phyloP scores from a whole-genome alignment of 2,329 filamentous ascomycete species.

The Amauroascus niger region DNA sequence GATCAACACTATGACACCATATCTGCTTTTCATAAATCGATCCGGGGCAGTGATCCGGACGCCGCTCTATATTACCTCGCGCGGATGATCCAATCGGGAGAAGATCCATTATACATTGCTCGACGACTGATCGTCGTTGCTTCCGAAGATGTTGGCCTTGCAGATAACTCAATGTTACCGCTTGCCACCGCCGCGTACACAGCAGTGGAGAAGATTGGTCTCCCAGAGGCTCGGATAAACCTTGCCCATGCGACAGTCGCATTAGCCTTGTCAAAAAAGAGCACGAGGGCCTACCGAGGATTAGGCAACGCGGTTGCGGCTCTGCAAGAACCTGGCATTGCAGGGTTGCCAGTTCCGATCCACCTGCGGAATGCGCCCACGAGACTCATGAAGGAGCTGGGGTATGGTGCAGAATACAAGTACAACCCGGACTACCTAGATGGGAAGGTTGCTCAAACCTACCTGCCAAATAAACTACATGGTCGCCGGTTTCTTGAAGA shows the following conservation, averaged over 20 bases:
- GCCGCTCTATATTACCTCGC: slow-evolving; percentile 90
- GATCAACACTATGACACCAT: slow-evolving; percentile 98
- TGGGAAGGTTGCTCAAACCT: slow-evolving; percentile 75
- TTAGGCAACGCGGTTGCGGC: slow-evolving; percentile 71
- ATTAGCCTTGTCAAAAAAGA: slow-evolving; percentile 71
- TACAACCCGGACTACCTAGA: slow-evolving; percentile 87
- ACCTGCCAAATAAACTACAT: slow-evolving; percentile 67
- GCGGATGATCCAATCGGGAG: slow-evolving; percentile 89
- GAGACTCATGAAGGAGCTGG: slow-evolving; percentile 82
- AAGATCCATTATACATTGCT: slow-evolving; percentile 87
- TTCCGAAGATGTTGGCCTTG: slow-evolving; percentile 84
- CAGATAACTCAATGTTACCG: slow-evolving; percentile 71
- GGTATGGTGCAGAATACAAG: slow-evolving; percentile 86
- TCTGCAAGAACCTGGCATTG: slow-evolving; percentile 72
- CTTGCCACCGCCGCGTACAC: slow-evolving; percentile 80
- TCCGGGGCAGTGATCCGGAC: slow-evolving; percentile 77
- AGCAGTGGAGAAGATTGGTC: slow-evolving; percentile 83
- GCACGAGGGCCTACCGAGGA: slow-evolving; percentile 73
- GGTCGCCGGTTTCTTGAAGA: slow-evolving; percentile 70
- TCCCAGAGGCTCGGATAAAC: slow-evolving; percentile 89
- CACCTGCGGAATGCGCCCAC: slow-evolving; percentile 91
- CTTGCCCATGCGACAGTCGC: slow-evolving; percentile 81
- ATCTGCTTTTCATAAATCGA: slow-evolving; percentile 91
- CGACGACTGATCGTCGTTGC: slow-evolving; percentile 90
- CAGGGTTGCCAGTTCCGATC: slow-evolving; percentile 68